These are phyloP conservation scores for Phytophthora europaea DNA, from an alignment of 352 stramenopile species.

Conservation along the genomic window DNA sequence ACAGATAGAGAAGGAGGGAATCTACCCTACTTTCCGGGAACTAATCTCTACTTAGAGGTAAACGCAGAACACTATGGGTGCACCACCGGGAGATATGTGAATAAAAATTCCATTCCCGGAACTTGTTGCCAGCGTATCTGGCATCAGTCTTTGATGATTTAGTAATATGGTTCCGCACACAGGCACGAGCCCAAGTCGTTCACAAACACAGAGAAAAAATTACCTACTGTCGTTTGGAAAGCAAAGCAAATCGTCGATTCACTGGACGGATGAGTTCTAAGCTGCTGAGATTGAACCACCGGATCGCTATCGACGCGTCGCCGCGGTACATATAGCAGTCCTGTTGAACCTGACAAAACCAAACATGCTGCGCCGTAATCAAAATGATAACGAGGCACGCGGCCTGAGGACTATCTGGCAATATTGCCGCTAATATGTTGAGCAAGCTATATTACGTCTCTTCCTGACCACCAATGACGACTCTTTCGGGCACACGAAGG, in stretches of 20 bases:
- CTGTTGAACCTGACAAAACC: not conserved
- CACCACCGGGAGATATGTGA: not conserved
- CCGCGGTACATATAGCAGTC: not conserved
- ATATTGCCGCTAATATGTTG: not conserved
- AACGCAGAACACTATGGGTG: not conserved
- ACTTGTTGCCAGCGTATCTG: not conserved
- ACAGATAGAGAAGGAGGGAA: not conserved
- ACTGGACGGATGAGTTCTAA: not conserved
- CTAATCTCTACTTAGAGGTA: too few relatives aligned
- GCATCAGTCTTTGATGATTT: not conserved
- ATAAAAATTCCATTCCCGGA: not conserved
- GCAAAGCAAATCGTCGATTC: not conserved
- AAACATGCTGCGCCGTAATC: not conserved
- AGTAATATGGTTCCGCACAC: not conserved
- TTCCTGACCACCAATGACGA: not conserved
- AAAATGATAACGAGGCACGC: not conserved
- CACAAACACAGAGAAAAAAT: not conserved
- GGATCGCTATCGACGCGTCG: not conserved
- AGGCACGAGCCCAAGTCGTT: not conserved
- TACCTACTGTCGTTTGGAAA: not conserved
- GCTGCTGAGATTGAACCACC: not conserved
- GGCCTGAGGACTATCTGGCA: not conserved
- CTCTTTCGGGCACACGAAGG: not conserved
- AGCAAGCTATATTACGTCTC: not conserved
- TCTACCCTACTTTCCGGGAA: not conserved